Base-by-base conservation (phyloP, 2,329 filamentous ascomycete genomes). In the Fusarium sp. region DNA sequence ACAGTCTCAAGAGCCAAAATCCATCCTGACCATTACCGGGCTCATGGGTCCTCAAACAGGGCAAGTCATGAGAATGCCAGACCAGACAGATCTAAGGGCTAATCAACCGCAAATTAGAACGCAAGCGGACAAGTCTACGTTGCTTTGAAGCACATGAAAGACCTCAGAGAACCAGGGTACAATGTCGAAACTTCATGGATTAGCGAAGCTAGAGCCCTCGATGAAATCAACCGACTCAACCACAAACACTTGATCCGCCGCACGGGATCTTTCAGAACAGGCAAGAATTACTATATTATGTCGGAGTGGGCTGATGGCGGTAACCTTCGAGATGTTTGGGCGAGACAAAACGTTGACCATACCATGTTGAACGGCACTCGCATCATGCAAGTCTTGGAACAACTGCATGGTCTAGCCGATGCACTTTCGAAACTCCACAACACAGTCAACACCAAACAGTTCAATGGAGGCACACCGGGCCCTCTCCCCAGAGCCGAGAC, bases 291-390 rank as follows among this genome's bases (percentile, higher is more conserved):
- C 10, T 72, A 64, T 18, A 74, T 75, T 5, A 24, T 75, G 52
- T 71, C 66, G 11, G 72, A 74, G 22, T 75, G 72, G 72, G 69
- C 72, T 16, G 10, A 74, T 4, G 72, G 66, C 1, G 73, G 73
- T 1, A 75, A 27, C 9, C n/a, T 75, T 1, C 66, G 71, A 29
- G 66, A 75, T 27, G 29, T 74, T 6, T 75, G 73, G 73, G 5
- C 43, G n/a, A 29, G 3, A 0, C 27, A 29, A 5, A 20, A 43
- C 22, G 20, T 33, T 27, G 63, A 54, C 8, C 22, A 29, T 33
- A 43, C 20, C n/a, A 5, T 2, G 0, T 24, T 74, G 3, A 20
- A 72, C 2, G 27, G 33, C 14, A 11, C 16, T 11, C 48, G 62
- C 27, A 45, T 75, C 20, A 54, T 59, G 37, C 16, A 52, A 13